phyloP scores from a whole-genome alignment of 495 filamentous ascomycete genomes.

The Staphylotrichum tortipilum region DNA sequence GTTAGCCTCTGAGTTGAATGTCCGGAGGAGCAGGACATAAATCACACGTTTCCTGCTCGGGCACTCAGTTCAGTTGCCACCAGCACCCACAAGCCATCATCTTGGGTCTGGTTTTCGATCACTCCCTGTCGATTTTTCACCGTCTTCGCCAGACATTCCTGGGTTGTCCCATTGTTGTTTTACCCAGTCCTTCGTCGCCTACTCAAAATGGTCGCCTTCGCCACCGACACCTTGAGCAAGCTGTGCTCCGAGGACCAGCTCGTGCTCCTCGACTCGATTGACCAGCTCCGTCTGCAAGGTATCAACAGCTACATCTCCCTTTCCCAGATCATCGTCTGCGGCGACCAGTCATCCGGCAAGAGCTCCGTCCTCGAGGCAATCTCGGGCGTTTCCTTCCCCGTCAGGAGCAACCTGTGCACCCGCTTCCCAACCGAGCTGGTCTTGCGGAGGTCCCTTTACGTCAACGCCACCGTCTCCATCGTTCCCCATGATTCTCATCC shows the following conservation, averaged over 20 bases:
- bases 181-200: not conserved
- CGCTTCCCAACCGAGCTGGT: slow-evolving; percentile 59
- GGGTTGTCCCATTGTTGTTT: not conserved
- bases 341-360: slow-evolving; percentile 62
- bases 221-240: slow-evolving; percentile 16
- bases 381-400: slow-evolving; percentile 59
- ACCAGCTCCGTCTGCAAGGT: slow-evolving; percentile 46
- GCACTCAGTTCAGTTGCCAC: no score
- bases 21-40: no score
- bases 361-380: slow-evolving; percentile 67
- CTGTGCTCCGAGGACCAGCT: slow-evolving; percentile 35
- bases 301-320: slow-evolving; percentile 49
- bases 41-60: no score
- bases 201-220: not conserved
- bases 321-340: slow-evolving; percentile 62
- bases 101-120: no score
- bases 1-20: no score
- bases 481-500: slow-evolving; percentile 26
- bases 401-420: slow-evolving; percentile 54
- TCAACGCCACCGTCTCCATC: slow-evolving; percentile 37
- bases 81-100: no score
- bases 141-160: no score
- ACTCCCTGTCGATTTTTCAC: no score
- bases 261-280: slow-evolving; percentile 48
- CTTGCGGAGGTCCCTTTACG: slow-evolving; percentile 33